Percentiles rank a stretch among this genome's conserved stretches.
These are phyloP conservation scores for Alternaria ethzedia DNA, from an alignment of 2,329 filamentous ascomycete species.

Conservation along the genomic window DNA sequence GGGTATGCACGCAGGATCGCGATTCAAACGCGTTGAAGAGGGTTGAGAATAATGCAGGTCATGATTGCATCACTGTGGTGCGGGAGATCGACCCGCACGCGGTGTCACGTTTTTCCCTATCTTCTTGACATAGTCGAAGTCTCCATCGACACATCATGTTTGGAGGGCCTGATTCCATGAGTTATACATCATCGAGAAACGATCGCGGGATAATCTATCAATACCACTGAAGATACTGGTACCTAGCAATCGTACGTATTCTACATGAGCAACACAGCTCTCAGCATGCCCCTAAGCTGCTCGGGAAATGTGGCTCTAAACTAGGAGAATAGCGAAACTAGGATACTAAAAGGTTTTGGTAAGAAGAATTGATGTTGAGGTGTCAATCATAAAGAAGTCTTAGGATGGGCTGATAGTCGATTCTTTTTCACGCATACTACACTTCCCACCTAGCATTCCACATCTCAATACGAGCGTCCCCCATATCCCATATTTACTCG, in stretches of 20 bases:
- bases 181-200: too few relatives aligned
- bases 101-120: constrained; percentile 10
- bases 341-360: not conserved
- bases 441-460: not conserved
- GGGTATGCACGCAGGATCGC: not conserved
- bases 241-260: not conserved
- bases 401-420: too few relatives aligned
- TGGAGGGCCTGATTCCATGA: not conserved
- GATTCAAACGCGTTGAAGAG: not conserved
- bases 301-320: not conserved
- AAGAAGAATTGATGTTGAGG: not conserved
- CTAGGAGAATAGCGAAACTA: not conserved
- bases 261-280: too few relatives aligned
- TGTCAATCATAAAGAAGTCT: too few relatives aligned
- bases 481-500: not conserved
- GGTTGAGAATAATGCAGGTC: not conserved
- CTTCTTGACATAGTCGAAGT: not conserved
- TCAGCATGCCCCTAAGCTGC: not conserved
- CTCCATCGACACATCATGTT: not conserved
- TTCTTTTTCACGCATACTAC: too few relatives aligned
- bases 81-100: constrained; percentile 4
- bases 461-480: not conserved
- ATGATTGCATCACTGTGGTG: constrained; percentile 15
- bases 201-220: too few relatives aligned
- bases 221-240: too few relatives aligned